Evolutionary conservation across 305 asterid species (phyloP), one percentile per base, ranked within the genome.

Genomic region (Fraxinus albicans): DNA sequence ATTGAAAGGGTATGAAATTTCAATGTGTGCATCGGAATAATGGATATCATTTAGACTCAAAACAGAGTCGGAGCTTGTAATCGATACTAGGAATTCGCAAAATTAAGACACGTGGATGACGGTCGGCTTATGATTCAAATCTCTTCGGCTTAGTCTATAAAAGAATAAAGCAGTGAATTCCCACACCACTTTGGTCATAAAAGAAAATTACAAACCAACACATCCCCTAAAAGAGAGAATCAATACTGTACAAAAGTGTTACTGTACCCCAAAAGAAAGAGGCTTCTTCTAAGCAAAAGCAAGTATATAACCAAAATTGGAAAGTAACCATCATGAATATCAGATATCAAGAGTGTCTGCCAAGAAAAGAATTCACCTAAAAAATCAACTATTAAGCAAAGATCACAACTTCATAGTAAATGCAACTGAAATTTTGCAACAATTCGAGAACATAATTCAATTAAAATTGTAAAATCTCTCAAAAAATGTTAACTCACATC

Each of bases 261-360:
- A 65, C 70, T 42, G 81, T 35, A 42, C 33, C 55, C 53, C 38
- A 72, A 86, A 84, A 88, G 81, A 85, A 72, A 80, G 86, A 89
- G 86, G 84, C 91, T 91, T 88, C 91, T 82, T 80, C 76, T 44
- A 82, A 80, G 89, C 89, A 89, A 93, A 91, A 92, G 94, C 86
- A 89, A 81, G 63, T 23, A 78, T 53, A 81, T 83, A 78, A 73
- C 65, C 89, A 74, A 79, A 76, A 77, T 36, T 78, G 73, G 80
- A 79, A 73, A 83, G 88, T 44, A 21, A 29, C 40, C 35, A 70
- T 78, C 73, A 85, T 21, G 82, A 88, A 84, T 31, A 74, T 77
- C 76, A 80, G 80, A 77, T 84, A 78, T 80, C 50, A 81, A 77
- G 87, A 86, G 89, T 86, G 84, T 81, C 58, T 79, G 44, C 82